Percentiles rank a stretch among this genome's conserved stretches.
phyloP scores from a whole-genome alignment of 2,329 filamentous ascomycete species.

The Penicillium sp. region DNA sequence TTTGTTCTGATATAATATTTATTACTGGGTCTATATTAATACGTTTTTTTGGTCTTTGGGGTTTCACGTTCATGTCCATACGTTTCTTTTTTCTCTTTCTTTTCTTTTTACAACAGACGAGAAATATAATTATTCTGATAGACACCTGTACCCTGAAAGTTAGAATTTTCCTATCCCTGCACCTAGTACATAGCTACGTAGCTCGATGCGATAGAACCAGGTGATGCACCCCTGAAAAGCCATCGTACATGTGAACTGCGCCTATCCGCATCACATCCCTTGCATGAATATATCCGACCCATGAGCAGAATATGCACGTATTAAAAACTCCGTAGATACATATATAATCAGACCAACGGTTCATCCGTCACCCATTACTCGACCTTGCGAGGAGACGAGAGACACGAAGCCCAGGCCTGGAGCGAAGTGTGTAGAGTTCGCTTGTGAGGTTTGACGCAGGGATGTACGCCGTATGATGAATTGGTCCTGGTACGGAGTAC shows the following conservation, averaged over 20 bases:
- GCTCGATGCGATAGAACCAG: too few species aligned
- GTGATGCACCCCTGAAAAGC: not conserved
- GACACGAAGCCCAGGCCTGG: too few species aligned
- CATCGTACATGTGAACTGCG: not conserved
- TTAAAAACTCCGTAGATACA: too few species aligned
- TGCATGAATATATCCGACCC: not conserved
- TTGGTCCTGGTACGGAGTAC: too few species aligned
- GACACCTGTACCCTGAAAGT: not conserved
- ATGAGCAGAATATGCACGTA: not conserved
- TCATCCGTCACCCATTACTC: too few species aligned
- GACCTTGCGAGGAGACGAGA: too few species aligned
- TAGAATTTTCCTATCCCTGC: too few species aligned
- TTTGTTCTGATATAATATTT: not conserved
- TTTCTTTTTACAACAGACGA: not conserved
- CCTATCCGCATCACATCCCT: not conserved
- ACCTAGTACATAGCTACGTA: too few species aligned
- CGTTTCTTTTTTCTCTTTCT: not conserved
- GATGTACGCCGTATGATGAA: too few species aligned
- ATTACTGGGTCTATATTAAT: constrained; percentile 6
- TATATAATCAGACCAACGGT: too few species aligned
- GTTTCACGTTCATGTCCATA: not conserved
- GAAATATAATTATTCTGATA: not conserved
- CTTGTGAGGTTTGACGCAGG: too few species aligned
- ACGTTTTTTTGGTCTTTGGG: not conserved
- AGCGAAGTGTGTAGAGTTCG: too few species aligned